A percentile compares a stretch with the other conserved stretches of the same genome.
Conservation (phyloP, 805 yeast species). For the Candida michaelii region DNA sequence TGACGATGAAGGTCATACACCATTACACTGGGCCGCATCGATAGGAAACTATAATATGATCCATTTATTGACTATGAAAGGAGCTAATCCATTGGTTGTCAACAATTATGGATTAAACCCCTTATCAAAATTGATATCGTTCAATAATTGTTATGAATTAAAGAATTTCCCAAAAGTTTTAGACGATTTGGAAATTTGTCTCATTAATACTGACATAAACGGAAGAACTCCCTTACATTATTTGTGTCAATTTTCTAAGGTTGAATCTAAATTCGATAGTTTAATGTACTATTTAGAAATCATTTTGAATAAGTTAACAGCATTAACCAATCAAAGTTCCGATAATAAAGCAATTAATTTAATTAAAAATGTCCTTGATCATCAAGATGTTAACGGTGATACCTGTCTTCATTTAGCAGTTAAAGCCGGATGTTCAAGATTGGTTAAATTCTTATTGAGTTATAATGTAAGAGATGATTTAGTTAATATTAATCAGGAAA, state of each 20-base stretch:
- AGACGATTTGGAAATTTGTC: constrained; percentile 71
- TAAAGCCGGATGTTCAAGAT: constrained; percentile 61
- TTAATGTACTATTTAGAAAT: constrained; percentile 81
- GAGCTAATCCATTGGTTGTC: constrained; percentile 61
- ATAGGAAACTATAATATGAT: constrained; percentile 83
- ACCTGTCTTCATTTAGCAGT: constrained; percentile 83
- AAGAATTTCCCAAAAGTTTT: constrained; percentile 77
- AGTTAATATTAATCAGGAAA: constrained; percentile 42
- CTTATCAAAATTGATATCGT: constrained; percentile 76
- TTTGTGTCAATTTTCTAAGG: constrained; percentile 67
- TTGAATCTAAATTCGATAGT: constrained; percentile 69
- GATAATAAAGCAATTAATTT: constrained; percentile 54
- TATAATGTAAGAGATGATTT: constrained; percentile 75
- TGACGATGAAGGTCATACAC: constrained; percentile 92
- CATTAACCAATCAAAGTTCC: constrained; percentile 28
- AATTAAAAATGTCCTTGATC: constrained; percentile 63
- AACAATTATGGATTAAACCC: constrained; percentile 80
- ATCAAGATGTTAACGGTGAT: constrained; percentile 79
- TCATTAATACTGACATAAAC: constrained; percentile 72
- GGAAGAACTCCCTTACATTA: constrained; percentile 85
- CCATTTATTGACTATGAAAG: constrained; percentile 70
- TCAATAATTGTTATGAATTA: constrained; percentile 83
- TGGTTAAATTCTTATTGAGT: constrained; percentile 78
- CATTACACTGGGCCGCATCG: constrained; percentile 97
- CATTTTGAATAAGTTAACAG: constrained; percentile 69